Percentiles rank a stretch among this genome's conserved stretches.
These are phyloP conservation scores for Conidiobolus incongruus DNA, from an alignment of 371 early-diverging fungal species.

Conservation along the genomic window DNA sequence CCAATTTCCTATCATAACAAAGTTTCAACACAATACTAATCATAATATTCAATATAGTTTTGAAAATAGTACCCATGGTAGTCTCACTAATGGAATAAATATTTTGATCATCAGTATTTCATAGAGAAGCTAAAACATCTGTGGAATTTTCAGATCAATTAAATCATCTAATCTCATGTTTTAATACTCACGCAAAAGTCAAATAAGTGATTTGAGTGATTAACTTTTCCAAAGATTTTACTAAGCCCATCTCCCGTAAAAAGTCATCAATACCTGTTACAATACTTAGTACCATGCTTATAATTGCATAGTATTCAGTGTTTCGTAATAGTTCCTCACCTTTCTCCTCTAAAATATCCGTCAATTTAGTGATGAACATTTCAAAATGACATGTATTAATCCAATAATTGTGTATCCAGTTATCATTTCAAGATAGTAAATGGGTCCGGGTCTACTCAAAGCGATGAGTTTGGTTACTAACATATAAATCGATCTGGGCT, in stretches of 20 bases:
- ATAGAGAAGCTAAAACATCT: slow-evolving; percentile 58
- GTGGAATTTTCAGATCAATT: slow-evolving; percentile 51
- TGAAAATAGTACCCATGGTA: slow-evolving; percentile 31
- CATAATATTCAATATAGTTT: slow-evolving; percentile 20
- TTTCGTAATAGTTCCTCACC: slow-evolving; percentile 4
- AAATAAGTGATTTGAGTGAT: slow-evolving; percentile 26
- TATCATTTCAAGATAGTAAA: too few species aligned
- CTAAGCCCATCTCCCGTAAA: slow-evolving; percentile 15
- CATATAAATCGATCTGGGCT: too few species aligned
- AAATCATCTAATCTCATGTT: slow-evolving; percentile 75
- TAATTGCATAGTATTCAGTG: slow-evolving; percentile 27
- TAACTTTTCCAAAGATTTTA: slow-evolving; percentile 19
- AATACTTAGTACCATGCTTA: slow-evolving; percentile 39
- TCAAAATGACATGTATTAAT: too few species aligned
- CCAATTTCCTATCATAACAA: slow-evolving; percentile 47
- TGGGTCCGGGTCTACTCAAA: too few species aligned
- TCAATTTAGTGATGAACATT: too few species aligned
- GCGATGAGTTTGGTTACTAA: too few species aligned
- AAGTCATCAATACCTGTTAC: slow-evolving; percentile 21
- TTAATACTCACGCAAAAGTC: slow-evolving; percentile 28
- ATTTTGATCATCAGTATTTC: slow-evolving; percentile 51
- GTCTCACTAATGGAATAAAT: slow-evolving; percentile 39
- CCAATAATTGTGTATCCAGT: too few species aligned
- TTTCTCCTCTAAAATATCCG: neutral
- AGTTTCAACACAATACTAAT: slow-evolving; percentile 22